Evolutionary conservation across 225 moss, liverwort and hornwort genomes (phyloP).

Genomic region (Pseudoscleropodium purum): DNA sequence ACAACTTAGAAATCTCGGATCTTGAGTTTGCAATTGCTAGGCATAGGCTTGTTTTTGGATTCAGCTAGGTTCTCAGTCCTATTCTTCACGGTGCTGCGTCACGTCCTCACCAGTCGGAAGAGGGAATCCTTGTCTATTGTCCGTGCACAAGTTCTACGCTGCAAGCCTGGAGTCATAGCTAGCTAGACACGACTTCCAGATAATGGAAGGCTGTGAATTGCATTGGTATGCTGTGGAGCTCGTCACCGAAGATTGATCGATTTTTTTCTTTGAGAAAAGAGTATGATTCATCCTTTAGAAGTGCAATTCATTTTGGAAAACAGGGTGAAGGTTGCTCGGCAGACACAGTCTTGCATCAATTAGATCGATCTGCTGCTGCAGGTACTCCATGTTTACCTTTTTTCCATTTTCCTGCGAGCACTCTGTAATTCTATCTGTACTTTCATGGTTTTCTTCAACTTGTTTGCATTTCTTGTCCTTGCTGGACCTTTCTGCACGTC

Average conservation of each 20-base stretch:
- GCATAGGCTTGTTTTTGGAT: not conserved
- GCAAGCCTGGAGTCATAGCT: not conserved
- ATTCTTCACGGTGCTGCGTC: not conserved
- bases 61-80: not conserved
- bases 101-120: not conserved
- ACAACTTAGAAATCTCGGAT: not conserved
- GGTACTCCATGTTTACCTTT: not conserved
- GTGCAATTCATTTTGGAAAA: not conserved
- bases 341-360: not conserved
- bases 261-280: not conserved
- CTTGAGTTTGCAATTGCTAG: not conserved
- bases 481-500: not conserved
- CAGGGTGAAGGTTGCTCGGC: not conserved
- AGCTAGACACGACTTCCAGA: not conserved
- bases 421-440: not conserved
- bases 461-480: not conserved
- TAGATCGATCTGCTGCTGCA: not conserved
- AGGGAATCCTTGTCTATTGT: not conserved
- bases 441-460: not conserved
- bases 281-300: not conserved
- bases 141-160: not conserved
- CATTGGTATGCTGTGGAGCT: not conserved
- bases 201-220: not conserved
- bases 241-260: not conserved
- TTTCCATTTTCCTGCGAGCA: not conserved